Evolutionary conservation across 768 basidiomycete genomes (phyloP).

Genomic region (Imleria badia): DNA sequence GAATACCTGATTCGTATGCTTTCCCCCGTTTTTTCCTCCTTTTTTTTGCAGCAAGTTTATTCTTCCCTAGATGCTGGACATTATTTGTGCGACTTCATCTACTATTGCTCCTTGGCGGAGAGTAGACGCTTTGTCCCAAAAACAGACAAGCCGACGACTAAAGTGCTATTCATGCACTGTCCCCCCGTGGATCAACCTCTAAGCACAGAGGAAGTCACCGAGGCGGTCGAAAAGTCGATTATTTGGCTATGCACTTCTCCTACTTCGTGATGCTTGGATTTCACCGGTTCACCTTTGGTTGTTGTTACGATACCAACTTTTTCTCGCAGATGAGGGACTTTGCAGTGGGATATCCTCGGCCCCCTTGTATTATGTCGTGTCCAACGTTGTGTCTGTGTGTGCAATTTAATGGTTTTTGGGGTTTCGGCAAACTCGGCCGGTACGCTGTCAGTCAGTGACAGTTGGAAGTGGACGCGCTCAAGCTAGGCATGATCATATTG

Average conservation of each 20-base stretch:
- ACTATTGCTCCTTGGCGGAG: constrained; percentile 75
- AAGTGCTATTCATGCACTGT: constrained; percentile 70
- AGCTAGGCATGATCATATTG: not conserved
- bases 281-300: not conserved
- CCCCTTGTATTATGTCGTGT: constrained; percentile 1
- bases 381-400: not conserved
- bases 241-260: constrained; percentile 49
- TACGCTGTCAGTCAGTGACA: not conserved
- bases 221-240: constrained; percentile 61
- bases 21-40: not conserved
- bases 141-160: constrained; percentile 32
- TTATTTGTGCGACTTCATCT: constrained; percentile 75
- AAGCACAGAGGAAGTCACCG: constrained; percentile 64
- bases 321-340: constrained; percentile 20
- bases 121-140: constrained; percentile 44
- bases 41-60: constrained; percentile 53
- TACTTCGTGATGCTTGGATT: constrained; percentile 13
- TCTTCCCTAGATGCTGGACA: constrained; percentile 76
- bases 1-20: constrained; percentile 3
- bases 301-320: constrained; percentile 17
- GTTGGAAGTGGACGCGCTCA: not conserved
- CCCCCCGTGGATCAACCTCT: constrained; percentile 66
- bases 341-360: constrained; percentile 17
- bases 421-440: constrained; percentile 19
- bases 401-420: too few relatives aligned